A percentile compares a stretch with the other conserved stretches of the same genome.
These are phyloP conservation scores for Cyclocybe cylindracea DNA, from an alignment of 768 basidiomycete species.

Conservation along the genomic window DNA sequence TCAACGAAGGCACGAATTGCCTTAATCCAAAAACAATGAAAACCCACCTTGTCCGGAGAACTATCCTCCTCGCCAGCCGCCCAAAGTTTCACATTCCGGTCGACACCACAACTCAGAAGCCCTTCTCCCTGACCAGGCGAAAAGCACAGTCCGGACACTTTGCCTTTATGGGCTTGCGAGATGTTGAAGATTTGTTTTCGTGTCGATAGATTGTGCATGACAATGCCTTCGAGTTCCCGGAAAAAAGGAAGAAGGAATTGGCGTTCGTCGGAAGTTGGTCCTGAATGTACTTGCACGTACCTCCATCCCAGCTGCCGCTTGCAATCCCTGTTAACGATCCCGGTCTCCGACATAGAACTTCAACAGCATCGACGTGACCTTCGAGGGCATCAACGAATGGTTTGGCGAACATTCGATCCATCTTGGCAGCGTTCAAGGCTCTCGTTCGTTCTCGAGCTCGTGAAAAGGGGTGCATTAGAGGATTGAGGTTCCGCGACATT, in stretches of 20 bases:
- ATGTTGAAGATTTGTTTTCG: constrained; percentile 55
- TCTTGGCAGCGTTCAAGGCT: constrained; percentile 93
- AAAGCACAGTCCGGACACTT: constrained; percentile 82
- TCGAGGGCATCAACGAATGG: constrained; percentile 90
- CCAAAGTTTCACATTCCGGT: constrained; percentile 86
- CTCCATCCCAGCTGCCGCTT: constrained; percentile 96
- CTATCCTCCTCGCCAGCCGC: constrained; percentile 35
- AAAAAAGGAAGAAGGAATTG: too few species aligned
- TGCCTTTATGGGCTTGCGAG: constrained; percentile 79
- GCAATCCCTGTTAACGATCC: constrained; percentile 77
- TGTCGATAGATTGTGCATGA: constrained; percentile 78
- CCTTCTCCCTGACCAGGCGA: constrained; percentile 50
- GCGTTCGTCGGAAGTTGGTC: background rate
- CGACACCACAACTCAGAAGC: constrained; percentile 80
- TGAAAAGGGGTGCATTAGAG: constrained; percentile 94
- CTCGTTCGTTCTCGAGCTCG: constrained; percentile 91
- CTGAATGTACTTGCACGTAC: constrained; percentile 43
- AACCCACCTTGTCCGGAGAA: constrained; percentile 36
- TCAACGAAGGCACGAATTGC: too few species aligned
- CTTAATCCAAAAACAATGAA: background rate
- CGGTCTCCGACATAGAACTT: constrained; percentile 73
- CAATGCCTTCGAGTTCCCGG: constrained; percentile 78
- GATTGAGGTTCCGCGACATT: constrained; percentile 88
- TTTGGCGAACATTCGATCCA: constrained; percentile 97
- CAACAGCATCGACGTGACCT: constrained; percentile 95